Evolutionary conservation across 1,284 basidiomycete genomes (phyloP), one percentile per base, ranked within the genome.

Genomic region (Xerocomus cyaneibrunnescens): DNA sequence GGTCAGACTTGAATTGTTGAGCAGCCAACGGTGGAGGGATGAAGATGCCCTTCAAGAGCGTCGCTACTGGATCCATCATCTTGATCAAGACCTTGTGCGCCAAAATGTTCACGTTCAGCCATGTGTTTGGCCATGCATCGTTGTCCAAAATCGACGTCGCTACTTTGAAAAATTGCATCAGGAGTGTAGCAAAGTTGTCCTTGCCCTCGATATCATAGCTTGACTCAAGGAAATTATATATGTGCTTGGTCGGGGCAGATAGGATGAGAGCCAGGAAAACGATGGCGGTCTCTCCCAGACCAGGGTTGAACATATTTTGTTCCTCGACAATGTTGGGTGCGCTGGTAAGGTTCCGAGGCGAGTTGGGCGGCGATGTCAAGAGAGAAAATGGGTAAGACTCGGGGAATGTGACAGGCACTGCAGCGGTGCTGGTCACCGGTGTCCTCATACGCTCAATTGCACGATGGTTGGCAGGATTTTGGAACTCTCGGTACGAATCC

Each of bases 351-450:
- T 75, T 73, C 17, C 74, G 71, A 56, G 77, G 62, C 53, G 76
- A 63, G 61, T 85, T 76, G 41, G 92, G 81, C 50, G 84, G 71
- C 37, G 84, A 79, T 0, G 91, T 78, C 10, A 94, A 68, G 4
- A 98, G 77, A 1, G 93, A 87, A 70, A 98, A 95, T 0, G 95
- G 96, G 66, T 98, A 94, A 1, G 93, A 89, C 53, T 93, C 87
- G 0, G 95, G 96, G 72, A 98, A 98, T 2, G 92, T 87, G 49
- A 93, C 85, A 1, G 94, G 94, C 4, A 85, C 71, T 3, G 77
- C 65, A 25, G 85, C 74, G 42, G 86, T 83, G 22, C 80, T 74
- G 0, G 87, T 83, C 0, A 83, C 76, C 1, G 80, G 75, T 0
- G 84, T 78, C 39, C 81, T 80, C 38, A 81, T 82, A 31, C 83